Base-by-base conservation (phyloP, 176 grass and related monocot species). In the Oryza coarctata region DNA sequence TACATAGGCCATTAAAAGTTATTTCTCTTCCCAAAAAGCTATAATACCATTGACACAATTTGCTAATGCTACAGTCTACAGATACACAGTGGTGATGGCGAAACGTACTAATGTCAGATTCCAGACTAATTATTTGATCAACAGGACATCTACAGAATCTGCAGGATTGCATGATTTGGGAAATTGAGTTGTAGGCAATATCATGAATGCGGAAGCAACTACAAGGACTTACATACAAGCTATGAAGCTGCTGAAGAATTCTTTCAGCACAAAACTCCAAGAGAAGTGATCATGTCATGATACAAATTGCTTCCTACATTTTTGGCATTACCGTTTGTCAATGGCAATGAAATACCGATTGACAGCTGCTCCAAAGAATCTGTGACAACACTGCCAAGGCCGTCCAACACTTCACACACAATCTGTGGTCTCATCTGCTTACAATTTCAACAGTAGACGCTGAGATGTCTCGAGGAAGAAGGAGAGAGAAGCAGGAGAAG, bases 341-440 rank as follows among this genome's bases (percentile, higher is more conserved):
- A 57, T 89, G 45, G 31, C 76, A 28, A 29, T 10, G 49, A 81
- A 83, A 75, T 91, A 70, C 52, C 44, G 89, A 32, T 50, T 38
- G 70, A 7, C 29, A 93, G 58, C 39, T 87, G 83, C 23, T 18
- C 75, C 30, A 71, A 36, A 11, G 87, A 64, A 70, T 93, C 88
- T 84, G 35, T 33, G 10, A 45, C 43, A 45, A 45, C 38, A 39
- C 38, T 10, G 60, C 64, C 72, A 98, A 98, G 82, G 63, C 94
- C 84, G 45, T 91, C 84, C 68, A 94, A 73, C 57, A 94, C 67
- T 22, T 74, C 70, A n/a, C 55, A 39, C 32, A 84, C 84, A 44
- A 98, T 82, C 81, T 41, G 71, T 62, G 52, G 82, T 86, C 50
- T 86, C 88, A 77, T 98, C 81, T 26, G 80, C 32, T 76, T 93